These are phyloP conservation scores for Funneliformis mosseae DNA, from an alignment of 192 early-diverging fungal species.

Conservation along the genomic window DNA sequence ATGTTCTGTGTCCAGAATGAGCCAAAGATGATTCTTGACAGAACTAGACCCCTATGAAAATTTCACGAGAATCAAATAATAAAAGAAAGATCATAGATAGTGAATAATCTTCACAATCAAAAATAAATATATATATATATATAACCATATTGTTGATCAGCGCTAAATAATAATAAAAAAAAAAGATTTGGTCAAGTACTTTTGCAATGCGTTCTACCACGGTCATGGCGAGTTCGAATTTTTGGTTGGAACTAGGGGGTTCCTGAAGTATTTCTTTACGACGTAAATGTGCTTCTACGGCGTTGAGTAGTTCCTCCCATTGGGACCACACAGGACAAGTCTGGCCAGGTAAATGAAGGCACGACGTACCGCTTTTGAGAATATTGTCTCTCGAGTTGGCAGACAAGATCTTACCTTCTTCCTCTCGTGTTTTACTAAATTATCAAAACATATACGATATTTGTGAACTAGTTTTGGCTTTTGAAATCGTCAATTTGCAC, in stretches of 20 bases:
- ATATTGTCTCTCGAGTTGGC: not conserved
- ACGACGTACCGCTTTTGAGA: not conserved
- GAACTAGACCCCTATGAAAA: not conserved
- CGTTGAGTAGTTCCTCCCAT: not conserved
- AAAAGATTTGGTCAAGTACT: not conserved
- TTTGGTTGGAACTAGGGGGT: not conserved
- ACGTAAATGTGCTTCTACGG: not conserved
- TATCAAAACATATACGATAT: not conserved
- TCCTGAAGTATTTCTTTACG: not conserved
- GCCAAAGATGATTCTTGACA: constrained; percentile 24
- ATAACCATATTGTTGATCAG: not conserved
- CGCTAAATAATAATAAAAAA: not conserved
- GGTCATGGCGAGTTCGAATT: not conserved
- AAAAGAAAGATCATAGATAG: not conserved
- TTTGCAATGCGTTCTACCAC: constrained; percentile 10
- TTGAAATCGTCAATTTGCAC: not conserved
- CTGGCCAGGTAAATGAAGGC: not conserved
- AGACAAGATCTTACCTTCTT: not conserved
- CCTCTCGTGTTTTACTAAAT: not conserved
- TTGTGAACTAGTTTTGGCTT: not conserved
- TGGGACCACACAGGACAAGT: not conserved
- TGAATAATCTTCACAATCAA: not conserved
- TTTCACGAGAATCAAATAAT: not conserved
- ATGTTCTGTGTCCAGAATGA: constrained; percentile 39
- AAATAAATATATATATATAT: too few relatives aligned